Percentiles rank a stretch among this genome's conserved stretches.
Conservation (phyloP, 306 rosid genomes). For the Begonia masoniana region DNA sequence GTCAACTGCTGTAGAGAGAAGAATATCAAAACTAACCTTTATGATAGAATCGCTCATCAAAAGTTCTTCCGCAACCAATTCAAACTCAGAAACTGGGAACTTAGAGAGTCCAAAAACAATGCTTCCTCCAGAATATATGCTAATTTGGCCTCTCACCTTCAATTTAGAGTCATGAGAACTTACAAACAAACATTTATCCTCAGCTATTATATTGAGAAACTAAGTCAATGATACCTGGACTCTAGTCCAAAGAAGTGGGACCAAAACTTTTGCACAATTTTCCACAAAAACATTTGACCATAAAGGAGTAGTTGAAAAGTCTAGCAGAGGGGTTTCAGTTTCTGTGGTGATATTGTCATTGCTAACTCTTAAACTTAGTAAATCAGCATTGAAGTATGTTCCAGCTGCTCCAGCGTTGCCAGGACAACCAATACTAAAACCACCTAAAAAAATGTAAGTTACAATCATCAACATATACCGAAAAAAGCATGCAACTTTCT, state of each 20-base stretch:
- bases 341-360: constrained; percentile 92
- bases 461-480: constrained; percentile 2
- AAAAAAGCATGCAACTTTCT: background rate
- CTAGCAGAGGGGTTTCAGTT: constrained; percentile 97
- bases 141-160: constrained; percentile 96
- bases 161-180: constrained; percentile 16
- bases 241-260: constrained; percentile 96
- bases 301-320: constrained; percentile 72
- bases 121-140: constrained; percentile 82
- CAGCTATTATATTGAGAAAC: background rate
- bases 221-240: constrained; percentile 50
- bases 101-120: constrained; percentile 82
- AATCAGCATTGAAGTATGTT: constrained; percentile 84
- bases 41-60: constrained; percentile 90
- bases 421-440: constrained; percentile 84
- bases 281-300: constrained; percentile 99
- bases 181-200: background rate
- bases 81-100: constrained; percentile 90
- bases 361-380: constrained; percentile 78
- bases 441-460: constrained; percentile 42
- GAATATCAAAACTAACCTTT: constrained; percentile 30
- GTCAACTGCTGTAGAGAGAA: background rate
- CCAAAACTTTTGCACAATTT: constrained; percentile 91
- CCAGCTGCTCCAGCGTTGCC: constrained; percentile 97
- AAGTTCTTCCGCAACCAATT: constrained; percentile 98